A percentile compares a stretch with the other conserved stretches of the same genome.
Evolutionary conservation across 148 eudicot species (phyloP).

Genomic region (Oxyria digyna): DNA sequence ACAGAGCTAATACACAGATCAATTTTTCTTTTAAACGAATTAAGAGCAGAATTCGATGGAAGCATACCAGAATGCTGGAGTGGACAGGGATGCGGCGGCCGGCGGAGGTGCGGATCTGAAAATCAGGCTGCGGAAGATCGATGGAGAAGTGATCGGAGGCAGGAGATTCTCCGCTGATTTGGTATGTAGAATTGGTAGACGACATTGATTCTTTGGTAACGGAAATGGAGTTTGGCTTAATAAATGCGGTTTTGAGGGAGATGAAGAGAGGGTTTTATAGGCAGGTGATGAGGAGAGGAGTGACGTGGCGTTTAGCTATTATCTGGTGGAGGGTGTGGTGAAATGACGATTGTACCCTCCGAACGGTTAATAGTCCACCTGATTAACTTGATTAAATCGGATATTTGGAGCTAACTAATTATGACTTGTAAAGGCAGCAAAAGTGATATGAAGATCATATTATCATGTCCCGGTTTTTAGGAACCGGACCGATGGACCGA

Average conservation of each 20-base stretch:
- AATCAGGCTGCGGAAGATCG: conserved; percentile 30
- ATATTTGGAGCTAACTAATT: too few species aligned
- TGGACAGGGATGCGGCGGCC: conserved; percentile 56
- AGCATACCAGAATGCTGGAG: conserved; percentile 48
- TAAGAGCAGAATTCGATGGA: not conserved
- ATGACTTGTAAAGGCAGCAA: too few species aligned
- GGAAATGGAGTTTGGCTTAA: not conserved
- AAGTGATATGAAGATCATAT: too few species aligned
- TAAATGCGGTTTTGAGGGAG: not conserved
- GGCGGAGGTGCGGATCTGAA: conserved; percentile 39
- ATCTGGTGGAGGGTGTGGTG: not conserved
- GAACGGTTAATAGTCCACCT: too few species aligned
- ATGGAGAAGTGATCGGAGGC: conserved; percentile 17
- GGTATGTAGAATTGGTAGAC: conserved; percentile 15
- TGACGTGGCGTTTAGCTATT: not conserved
- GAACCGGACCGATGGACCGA: too few species aligned
- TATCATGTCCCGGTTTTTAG: too few species aligned
- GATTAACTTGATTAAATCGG: too few species aligned
- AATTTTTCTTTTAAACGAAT: not conserved
- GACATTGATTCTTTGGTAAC: conserved; percentile 10
- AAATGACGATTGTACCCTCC: not conserved
- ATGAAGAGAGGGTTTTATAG: not conserved
- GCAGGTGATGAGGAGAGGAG: not conserved
- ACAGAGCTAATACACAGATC: not conserved
- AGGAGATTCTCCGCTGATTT: not conserved